Evolutionary conservation across 257 asterid species (phyloP).

Genomic region (Mitragyna speciosa): DNA sequence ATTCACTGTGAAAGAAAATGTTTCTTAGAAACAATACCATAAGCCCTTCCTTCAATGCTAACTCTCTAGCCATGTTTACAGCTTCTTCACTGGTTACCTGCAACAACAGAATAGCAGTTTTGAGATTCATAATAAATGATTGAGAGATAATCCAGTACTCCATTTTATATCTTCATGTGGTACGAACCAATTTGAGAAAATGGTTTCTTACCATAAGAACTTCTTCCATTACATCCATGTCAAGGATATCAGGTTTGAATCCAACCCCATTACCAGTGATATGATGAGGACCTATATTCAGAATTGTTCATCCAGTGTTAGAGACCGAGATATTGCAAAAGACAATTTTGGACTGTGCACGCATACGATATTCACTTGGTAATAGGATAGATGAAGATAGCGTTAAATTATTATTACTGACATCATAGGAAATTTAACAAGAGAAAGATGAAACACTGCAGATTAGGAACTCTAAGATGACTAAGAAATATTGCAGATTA

Average conservation of each 20-base stretch:
- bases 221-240: conserved; percentile 97
- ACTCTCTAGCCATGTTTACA: conserved; percentile 82
- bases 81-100: conserved; percentile 96
- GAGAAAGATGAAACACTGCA: neutral
- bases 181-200: neutral
- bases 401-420: no score
- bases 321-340: neutral
- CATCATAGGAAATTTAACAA: neutral
- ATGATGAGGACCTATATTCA: conserved; percentile 80
- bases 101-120: neutral
- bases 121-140: neutral
- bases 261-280: conserved; percentile 99
- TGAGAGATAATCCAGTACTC: neutral
- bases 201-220: conserved; percentile 70
- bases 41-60: conserved; percentile 93
- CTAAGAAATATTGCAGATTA: neutral
- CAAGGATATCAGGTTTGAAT: conserved; percentile 92
- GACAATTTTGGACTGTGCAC: neutral
- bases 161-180: neutral
- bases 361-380: neutral
- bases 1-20: neutral
- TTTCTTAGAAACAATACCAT: conserved; percentile 45
- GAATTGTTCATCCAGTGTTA: conserved; percentile 1
- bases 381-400: no score
- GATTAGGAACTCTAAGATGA: no score